Evolutionary conservation across 257 asterid genomes (phyloP), one percentile per base, ranked within the genome.

Genomic region (Leptodermis oblonga): DNA sequence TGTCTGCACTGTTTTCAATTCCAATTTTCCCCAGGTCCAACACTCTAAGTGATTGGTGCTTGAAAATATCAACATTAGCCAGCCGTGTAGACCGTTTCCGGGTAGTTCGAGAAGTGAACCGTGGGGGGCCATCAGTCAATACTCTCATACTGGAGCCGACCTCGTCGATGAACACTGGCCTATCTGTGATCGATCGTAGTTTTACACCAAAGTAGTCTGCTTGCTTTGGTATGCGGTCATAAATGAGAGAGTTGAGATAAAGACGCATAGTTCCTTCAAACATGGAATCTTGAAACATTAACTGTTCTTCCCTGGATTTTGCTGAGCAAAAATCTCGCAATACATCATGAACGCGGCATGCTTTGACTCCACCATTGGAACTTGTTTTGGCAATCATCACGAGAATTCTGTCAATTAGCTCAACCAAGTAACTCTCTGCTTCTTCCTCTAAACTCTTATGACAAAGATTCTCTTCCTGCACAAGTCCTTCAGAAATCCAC

Each of bases 401-500:
- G 2, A 58, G 37, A 67, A 45, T 70, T 70, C 74, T 70, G 14
- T 48, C 34, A 31, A 67, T 33, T 11, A 67, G 48, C 42, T 48
- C 71, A 67, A 31, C 23, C 9, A 59, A 58, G 74, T 59, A 70
- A 70, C 31, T 20, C 65, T n/a, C 23, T 18, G 67, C 74, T 34
- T 51, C 67, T 17, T 70, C 25, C n/a, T 41, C 30, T 18, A 43
- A 15, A 36, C 58, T 55, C 43, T 13, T 46, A 15, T 46, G 53
- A 22, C 22, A 22, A 46, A 31, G 31, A 51, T 52, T 6, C 33
- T 14, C 62, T 52, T 22, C 13, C 4, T 63, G 70, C 7, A 69
- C 25, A 17, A 55, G 56, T 52, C 67, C 73, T 56, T 69, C 55
- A 4, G 55, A 53, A 18, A 69, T 69, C 74, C 74, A 70, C 0